Base-by-base conservation (phyloP, 2,329 filamentous ascomycete species). In the Aspergillus piperis region DNA sequence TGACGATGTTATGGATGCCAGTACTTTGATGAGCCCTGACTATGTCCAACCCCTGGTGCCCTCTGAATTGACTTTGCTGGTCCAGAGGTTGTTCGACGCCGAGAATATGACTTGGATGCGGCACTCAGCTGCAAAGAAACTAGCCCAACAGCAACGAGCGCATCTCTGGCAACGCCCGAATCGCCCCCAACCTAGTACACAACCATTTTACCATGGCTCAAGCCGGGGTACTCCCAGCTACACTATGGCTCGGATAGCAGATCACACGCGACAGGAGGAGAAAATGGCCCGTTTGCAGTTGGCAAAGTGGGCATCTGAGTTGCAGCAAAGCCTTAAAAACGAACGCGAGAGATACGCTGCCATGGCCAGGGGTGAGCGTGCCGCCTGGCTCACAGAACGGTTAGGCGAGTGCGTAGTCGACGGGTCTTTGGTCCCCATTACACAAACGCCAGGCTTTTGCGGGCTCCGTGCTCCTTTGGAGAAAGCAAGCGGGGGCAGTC, bases 11-110 rank as follows among this genome's bases (percentile, higher is more conserved):
- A 96, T 98, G 88, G 94, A 98, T 73, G 94, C 93, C 17, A 96
- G 92, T 69, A 81, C 96, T 0, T 83, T 98, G 17, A 98, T 98
- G 94, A 92, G 88, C 58, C 89, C 93, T 1, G 90, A 95, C 69
- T 98, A 97, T 71, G 81, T 95, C 13, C 89, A 91, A 62, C 94
- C 94, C 1, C 81, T 97, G 4, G 78, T 90, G 3, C 77, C 85
- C 0, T 95, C 92, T 8, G 93, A 98, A 59, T 84, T 98, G 2
- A 70, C 75, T 5, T 75, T 79, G 8, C 81, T 98, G 1, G 84
- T 96, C n/a, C 80, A 86, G 8, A 85, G 86, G 17, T 79, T 97
- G 0, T 93, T 98, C 68, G 88, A 92, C 49, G 83, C 84, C 3
- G 88, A 94, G 49, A 92, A 90, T 38, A 85, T 92, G 39, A 84